A percentile compares a stretch with the other conserved stretches of the same genome.
phyloP scores from a whole-genome alignment of 768 basidiomycete genomes.

The Chiua virens region DNA sequence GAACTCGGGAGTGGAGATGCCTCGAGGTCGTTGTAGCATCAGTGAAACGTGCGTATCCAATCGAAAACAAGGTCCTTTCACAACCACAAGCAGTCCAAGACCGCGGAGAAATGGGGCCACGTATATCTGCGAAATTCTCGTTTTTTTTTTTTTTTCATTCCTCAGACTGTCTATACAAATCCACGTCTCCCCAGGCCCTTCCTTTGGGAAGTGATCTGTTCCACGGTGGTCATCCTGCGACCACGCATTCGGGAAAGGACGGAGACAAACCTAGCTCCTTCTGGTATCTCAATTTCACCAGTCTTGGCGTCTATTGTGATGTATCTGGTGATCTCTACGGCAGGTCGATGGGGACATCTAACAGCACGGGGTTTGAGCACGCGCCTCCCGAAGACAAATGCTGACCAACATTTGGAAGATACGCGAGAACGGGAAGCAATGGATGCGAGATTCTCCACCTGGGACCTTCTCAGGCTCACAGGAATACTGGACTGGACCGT shows the following conservation, averaged over 20 bases:
- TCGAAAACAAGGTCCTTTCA: constrained; percentile 5
- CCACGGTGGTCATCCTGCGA: constrained; percentile 11
- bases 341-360: constrained; percentile 67
- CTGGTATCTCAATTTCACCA: constrained; percentile 52
- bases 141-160: constrained; percentile 13
- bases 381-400: background rate
- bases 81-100: constrained; percentile 5
- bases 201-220: constrained; percentile 32
- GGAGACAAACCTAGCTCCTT: constrained; percentile 39
- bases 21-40: constrained; percentile 20
- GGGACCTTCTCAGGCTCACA: constrained; percentile 46
- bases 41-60: constrained; percentile 26
- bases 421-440: constrained; percentile 74
- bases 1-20: constrained; percentile 23
- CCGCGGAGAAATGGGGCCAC: constrained; percentile 25
- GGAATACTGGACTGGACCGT: constrained; percentile 52
- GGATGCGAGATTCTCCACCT: constrained; percentile 33
- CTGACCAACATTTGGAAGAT: constrained; percentile 66
- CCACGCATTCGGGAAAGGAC: constrained; percentile 2
- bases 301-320: constrained; percentile 47
- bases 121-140: constrained; percentile 3
- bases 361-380: constrained; percentile 5
- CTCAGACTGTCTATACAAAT: constrained; percentile 18
- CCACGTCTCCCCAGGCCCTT: constrained; percentile 35
- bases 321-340: constrained; percentile 69